Evolutionary conservation across 2,329 filamentous ascomycete species (phyloP).

Genomic region (Seiridium cupressi): DNA sequence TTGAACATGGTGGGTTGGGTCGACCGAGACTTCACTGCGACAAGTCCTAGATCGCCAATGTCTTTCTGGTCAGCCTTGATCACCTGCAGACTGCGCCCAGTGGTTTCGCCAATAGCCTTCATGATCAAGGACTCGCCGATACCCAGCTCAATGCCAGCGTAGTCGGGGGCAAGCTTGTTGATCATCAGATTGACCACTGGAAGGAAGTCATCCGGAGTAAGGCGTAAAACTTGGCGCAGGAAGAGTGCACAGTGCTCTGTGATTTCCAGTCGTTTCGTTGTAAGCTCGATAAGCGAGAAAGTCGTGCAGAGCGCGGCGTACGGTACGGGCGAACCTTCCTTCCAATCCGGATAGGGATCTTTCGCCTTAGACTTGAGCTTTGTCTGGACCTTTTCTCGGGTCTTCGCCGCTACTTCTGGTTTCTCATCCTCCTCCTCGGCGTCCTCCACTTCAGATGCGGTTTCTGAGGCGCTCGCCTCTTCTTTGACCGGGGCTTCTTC

Average conservation of each 20-base stretch:
- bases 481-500: conserved; percentile 39
- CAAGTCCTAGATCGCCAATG: conserved; percentile 90
- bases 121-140: conserved; percentile 98
- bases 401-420: conserved; percentile 70
- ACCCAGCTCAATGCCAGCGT: conserved; percentile 93
- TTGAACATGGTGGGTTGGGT: conserved; percentile 99
- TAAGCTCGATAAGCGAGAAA: conserved; percentile 93
- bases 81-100: conserved; percentile 79
- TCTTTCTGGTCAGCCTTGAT: conserved; percentile 97
- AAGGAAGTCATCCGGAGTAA: conserved; percentile 85
- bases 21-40: conserved; percentile 91
- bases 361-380: conserved; percentile 67
- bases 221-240: conserved; percentile 85
- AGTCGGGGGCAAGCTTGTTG: conserved; percentile 96
- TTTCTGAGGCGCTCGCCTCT: conserved; percentile 39
- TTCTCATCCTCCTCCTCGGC: conserved; percentile 60
- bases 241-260: conserved; percentile 87
- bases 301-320: conserved; percentile 94
- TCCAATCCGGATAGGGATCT: conserved; percentile 95
- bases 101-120: conserved; percentile 96
- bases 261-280: conserved; percentile 86
- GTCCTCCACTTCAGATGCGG: conserved; percentile 48
- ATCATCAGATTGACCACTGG: conserved; percentile 93
- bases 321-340: conserved; percentile 80
- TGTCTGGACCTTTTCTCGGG: conserved; percentile 76